Base-by-base conservation (phyloP, 2,329 filamentous ascomycete species). In the Trichophyton rubrum region DNA sequence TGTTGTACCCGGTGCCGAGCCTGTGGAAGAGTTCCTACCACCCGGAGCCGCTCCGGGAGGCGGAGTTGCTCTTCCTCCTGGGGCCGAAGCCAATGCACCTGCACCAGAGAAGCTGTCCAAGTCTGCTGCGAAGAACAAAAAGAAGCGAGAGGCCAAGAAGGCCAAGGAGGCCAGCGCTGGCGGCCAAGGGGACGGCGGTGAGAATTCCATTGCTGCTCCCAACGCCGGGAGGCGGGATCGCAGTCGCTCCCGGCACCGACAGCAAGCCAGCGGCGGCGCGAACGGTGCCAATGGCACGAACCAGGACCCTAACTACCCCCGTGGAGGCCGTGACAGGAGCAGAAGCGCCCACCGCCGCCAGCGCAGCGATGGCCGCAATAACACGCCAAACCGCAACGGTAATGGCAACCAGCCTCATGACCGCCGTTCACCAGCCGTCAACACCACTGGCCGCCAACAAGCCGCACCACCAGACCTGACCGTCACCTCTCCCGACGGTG, bases 71-170 rank as follows among this genome's bases (percentile, higher is more conserved):
- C 80, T 88, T 53, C 84, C 85, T 27, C 81, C 82, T 3, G 84
- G 87, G 13, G 83, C 81, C 62, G 78, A 82, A 49, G 81, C 72
- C 35, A 40, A 13, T 40, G 49, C 49, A 20, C 3, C 51, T 87
- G 43, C 7, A 47, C 8, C 90, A 63, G 88, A 89, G 67, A 85
- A 82, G 67, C 73, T 93, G 63, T 91, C 88, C 64, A 95, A 93
- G 77, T 84, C 87, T 59, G 90, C 88, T 11, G 78, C 89, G 67
- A 96, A 96, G 82, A 96, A 96, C 77, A 97, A 97, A 84, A 97
- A 97, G 84, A 97, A 97, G 83, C 84, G 93, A 53, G 86, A 89
- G 67, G 89, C 89, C 66, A 96, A 95, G 81, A 97, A 96, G 77
- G 83, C 83, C 58, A 93, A 91, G 71, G 90, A 93, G 55, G 76